Percentiles rank a stretch among this genome's conserved stretches.
Conservation (phyloP, 2,329 filamentous ascomycete genomes). For the Mariannaea elegans region DNA sequence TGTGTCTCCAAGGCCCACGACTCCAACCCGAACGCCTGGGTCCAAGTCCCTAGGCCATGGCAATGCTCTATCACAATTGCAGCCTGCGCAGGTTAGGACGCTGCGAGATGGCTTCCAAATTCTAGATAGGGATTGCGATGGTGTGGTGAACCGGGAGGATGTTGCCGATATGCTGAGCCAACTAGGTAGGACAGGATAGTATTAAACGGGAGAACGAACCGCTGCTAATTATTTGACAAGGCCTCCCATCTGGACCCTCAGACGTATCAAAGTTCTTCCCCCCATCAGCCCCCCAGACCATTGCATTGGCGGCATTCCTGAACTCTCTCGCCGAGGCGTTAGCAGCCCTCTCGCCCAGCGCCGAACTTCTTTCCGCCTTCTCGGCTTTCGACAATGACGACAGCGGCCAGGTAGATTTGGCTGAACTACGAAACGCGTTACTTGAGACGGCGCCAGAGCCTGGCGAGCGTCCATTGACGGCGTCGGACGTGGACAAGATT, state of each 20-base stretch:
- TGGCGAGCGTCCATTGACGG: constrained; percentile 70
- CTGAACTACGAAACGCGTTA: constrained; percentile 83
- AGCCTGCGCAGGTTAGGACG: constrained; percentile 83
- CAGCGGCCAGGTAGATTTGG: constrained; percentile 88
- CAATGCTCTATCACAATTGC: constrained; percentile 75
- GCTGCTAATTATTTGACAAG: constrained; percentile 51
- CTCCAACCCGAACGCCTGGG: constrained; percentile 42
- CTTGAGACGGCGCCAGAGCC: constrained; percentile 82
- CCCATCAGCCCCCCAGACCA: constrained; percentile 72
- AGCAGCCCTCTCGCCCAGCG: constrained; percentile 76
- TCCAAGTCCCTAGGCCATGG: constrained; percentile 52
- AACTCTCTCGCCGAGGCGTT: constrained; percentile 81
- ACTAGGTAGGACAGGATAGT: constrained; percentile 72
- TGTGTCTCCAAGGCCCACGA: constrained; percentile 40
- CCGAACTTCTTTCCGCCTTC: constrained; percentile 88
- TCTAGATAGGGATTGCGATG: constrained; percentile 88
- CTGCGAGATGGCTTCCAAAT: constrained; percentile 95
- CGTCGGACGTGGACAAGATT: constrained; percentile 85
- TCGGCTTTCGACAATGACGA: constrained; percentile 97
- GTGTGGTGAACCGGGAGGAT: constrained; percentile 81
- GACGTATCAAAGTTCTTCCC: constrained; percentile 87
- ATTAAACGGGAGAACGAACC: no score
- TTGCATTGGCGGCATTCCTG: constrained; percentile 86
- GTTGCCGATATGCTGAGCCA: constrained; percentile 88
- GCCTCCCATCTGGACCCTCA: constrained; percentile 75